phyloP scores from a whole-genome alignment of 768 basidiomycete genomes.

The Termitomyces sp. region DNA sequence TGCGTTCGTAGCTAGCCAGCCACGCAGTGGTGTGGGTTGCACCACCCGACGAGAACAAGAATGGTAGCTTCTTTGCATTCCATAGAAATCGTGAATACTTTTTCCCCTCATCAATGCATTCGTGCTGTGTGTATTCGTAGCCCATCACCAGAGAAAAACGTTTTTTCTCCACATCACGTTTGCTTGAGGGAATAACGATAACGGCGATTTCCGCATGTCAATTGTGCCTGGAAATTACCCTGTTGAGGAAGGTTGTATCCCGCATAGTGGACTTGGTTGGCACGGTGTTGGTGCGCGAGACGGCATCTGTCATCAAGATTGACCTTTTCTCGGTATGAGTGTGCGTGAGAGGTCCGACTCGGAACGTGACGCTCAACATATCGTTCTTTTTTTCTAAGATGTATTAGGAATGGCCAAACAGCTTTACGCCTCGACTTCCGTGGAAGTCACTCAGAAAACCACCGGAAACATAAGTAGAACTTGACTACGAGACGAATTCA shows the following conservation, averaged over 20 bases:
- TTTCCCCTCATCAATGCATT: neutral
- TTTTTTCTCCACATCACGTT: constrained; percentile 9
- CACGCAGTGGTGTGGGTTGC: neutral
- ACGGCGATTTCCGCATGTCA: constrained; percentile 4
- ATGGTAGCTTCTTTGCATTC: neutral
- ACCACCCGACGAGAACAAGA: neutral
- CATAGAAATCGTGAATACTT: neutral
- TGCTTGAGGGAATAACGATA: constrained; percentile 1
- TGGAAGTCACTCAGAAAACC: neutral
- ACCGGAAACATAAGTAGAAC: neutral
- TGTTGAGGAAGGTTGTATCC: constrained; percentile 11
- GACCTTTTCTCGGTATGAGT: neutral
- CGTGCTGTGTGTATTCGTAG: neutral
- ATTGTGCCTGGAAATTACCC: constrained; percentile 6
- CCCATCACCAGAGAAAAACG: constrained; percentile 6
- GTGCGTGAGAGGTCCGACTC: constrained; percentile 13
- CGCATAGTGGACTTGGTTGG: constrained; percentile 1
- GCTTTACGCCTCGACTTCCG: neutral
- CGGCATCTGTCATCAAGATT: constrained; percentile 13
- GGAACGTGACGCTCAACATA: constrained; percentile 4
- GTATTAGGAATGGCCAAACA: neutral
- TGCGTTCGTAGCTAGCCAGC: neutral
- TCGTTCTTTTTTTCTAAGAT: neutral
- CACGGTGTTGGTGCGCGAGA: constrained; percentile 1
- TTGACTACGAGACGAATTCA: neutral